Evolutionary conservation across 2,329 filamentous ascomycete species (phyloP), one percentile per base, ranked within the genome.

Genomic region (Capronia coronata): DNA sequence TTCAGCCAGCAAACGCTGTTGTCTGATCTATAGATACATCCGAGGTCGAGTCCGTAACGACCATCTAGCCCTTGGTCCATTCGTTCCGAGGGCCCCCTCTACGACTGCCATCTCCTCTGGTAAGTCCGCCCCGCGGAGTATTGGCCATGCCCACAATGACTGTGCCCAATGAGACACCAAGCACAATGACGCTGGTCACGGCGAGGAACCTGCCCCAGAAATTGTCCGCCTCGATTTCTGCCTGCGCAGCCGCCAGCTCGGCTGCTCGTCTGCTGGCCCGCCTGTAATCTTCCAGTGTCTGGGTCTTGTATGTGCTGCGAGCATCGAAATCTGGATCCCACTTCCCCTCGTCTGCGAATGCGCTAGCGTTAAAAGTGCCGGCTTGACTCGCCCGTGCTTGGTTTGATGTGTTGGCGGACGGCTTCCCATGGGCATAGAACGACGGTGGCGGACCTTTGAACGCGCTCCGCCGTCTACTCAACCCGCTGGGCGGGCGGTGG

Each of bases 391-490:
- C 46, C 69, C 85, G 29, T 76, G 76, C 2, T 69, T 64, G 51
- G 86, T 2, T 71, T 66, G 41, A 86, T 87, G 77, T 88, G 94
- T 2, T 86, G 87, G 3, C 23, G 4, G 49, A 48, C 5, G 49
- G 45, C 29, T 40, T 43, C n/a, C 88, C 89, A 54, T 77, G 82
- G 14, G 83, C 78, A 68, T 88, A 96, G 71, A 96, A 97, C 56
- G 82, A 87, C 0, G 91, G 90, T 43, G 93, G 90, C 2, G 93
- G 91, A 0, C 91, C 91, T 16, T 79, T 79, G 67, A 94, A 96
- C 3, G 83, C 76, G 1, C 82, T 80, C 2, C 87, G 76, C 19
- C 91, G 79, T 34, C 84, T 79, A 64, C 83, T 89, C 25, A 98
- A 72, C 0, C 93, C 93, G 1, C 81, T 87, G 0, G 93, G 82